Evolutionary conservation across 208 protist genomes (phyloP).

Genomic region (Spongospora subterranea): DNA sequence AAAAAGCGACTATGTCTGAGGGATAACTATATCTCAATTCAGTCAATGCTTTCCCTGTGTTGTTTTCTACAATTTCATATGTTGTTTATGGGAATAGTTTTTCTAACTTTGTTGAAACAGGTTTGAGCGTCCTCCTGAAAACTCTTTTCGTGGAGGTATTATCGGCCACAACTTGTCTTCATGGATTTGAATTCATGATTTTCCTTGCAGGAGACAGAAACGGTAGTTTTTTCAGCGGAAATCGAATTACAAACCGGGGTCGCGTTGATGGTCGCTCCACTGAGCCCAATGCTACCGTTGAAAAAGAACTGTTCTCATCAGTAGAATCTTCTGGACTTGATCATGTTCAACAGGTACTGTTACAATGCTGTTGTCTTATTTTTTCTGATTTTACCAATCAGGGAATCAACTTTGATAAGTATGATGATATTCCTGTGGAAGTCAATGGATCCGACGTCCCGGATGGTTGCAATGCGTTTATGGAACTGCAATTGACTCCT

Average conservation of each 20-base stretch:
- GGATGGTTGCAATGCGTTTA: slow-evolving; percentile 75
- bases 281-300: not conserved
- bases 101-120: not conserved
- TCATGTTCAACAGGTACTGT: slow-evolving; percentile 16
- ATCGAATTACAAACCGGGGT: not conserved
- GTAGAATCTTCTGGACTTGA: not conserved
- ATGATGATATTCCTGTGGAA: slow-evolving; percentile 88
- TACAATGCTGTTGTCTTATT: not conserved
- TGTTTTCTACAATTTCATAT: no score
- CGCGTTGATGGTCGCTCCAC: slow-evolving; percentile 6
- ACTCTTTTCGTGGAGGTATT: not conserved
- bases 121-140: not conserved
- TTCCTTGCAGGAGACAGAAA: not conserved
- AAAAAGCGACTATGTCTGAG: no score
- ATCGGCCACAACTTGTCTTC: not conserved
- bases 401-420: slow-evolving; percentile 89
- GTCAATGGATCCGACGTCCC: slow-evolving; percentile 74
- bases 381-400: not conserved
- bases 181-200: not conserved
- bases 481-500: slow-evolving; percentile 82
- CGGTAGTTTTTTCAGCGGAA: not conserved
- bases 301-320: slow-evolving; percentile 9
- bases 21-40: no score
- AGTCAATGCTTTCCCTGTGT: no score
- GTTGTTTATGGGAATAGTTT: no score